phyloP scores from a whole-genome alignment of 768 basidiomycete genomes.

The Agrocybe pediades region DNA sequence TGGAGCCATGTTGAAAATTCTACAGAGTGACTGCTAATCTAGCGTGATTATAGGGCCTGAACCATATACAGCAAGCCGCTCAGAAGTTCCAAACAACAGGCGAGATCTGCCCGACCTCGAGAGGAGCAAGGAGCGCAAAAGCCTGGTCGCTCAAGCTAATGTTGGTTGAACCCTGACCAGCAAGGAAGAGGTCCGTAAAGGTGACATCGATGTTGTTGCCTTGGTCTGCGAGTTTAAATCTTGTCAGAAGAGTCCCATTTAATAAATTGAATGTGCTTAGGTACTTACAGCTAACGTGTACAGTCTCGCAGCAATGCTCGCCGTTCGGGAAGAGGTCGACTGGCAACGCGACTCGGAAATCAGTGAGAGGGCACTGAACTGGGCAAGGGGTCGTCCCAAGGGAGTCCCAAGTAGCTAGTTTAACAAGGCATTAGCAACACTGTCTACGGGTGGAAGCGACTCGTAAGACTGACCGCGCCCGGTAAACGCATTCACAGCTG shows the following conservation, averaged over 20 bases:
- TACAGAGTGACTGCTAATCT: too few relatives aligned
- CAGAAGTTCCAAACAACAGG: conserved; percentile 14
- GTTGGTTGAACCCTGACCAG: conserved; percentile 10
- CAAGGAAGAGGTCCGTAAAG: conserved; percentile 12
- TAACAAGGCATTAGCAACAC: background rate
- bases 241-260: background rate
- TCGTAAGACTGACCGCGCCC: conserved; percentile 5
- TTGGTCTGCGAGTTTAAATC: conserved; percentile 2
- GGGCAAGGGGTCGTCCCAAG: conserved; percentile 15
- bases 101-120: conserved; percentile 9
- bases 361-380: conserved; percentile 6
- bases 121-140: conserved; percentile 9
- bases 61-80: too few relatives aligned
- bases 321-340: conserved; percentile 12
- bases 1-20: too few relatives aligned
- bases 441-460: background rate
- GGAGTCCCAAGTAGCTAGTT: conserved; percentile 7
- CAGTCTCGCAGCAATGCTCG: conserved; percentile 10
- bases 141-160: conserved; percentile 14
- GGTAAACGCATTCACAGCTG: conserved; percentile 7
- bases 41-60: too few relatives aligned
- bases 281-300: conserved; percentile 15
- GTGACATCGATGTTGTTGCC: conserved; percentile 10
- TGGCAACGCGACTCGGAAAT: conserved; percentile 10
- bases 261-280: background rate